A percentile compares a stretch with the other conserved stretches of the same genome.
Evolutionary conservation across 208 protist species (phyloP).

Genomic region (Endotrypanum monterogeii): DNA sequence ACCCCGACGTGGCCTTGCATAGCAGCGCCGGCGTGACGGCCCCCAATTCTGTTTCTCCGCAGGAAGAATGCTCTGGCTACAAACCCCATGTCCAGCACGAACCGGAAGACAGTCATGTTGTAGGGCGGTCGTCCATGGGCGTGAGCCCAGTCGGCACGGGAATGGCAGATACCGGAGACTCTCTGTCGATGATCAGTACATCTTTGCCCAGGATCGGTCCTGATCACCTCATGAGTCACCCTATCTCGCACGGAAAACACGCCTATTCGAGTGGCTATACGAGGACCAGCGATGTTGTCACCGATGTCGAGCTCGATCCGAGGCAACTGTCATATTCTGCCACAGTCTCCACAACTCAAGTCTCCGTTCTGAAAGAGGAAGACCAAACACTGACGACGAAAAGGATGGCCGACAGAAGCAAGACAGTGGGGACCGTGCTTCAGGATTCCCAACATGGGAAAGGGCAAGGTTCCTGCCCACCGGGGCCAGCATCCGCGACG

Average conservation of each 20-base stretch:
- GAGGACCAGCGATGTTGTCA: neutral
- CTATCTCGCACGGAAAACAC: neutral
- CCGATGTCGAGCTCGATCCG: constrained; percentile 21
- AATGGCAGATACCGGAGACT: neutral
- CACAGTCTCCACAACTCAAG: constrained; percentile 1
- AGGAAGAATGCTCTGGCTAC: neutral
- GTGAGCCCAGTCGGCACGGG: neutral
- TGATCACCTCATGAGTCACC: neutral
- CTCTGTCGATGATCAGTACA: neutral
- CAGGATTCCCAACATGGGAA: neutral
- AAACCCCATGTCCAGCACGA: neutral
- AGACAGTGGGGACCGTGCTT: neutral
- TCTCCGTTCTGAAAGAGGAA: neutral
- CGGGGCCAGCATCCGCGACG: neutral
- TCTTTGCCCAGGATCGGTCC: too few relatives aligned
- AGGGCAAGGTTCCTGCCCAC: neutral
- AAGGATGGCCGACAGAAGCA: neutral
- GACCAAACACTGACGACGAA: neutral
- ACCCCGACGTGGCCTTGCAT: neutral
- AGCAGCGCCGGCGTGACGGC: neutral
- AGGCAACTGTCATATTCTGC: constrained; percentile 31
- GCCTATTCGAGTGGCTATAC: neutral
- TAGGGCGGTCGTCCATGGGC: constrained; percentile 1
- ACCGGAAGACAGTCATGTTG: neutral
- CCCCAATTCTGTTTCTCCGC: neutral